Evolutionary conservation across 345 rosid species (phyloP).

Genomic region (Atalantia buxifolia): DNA sequence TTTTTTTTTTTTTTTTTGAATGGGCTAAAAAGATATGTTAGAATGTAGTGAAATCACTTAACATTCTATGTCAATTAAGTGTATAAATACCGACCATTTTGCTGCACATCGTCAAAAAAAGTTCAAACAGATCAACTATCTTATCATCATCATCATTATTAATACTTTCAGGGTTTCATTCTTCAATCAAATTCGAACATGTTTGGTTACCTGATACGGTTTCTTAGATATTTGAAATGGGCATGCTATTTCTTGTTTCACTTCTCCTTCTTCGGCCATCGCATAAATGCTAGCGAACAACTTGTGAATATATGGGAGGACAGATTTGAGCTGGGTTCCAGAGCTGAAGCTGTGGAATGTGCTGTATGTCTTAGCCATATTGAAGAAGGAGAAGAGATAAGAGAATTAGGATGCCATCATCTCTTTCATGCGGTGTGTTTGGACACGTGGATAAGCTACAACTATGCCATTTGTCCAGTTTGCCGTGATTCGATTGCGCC

Average conservation of each 20-base stretch:
- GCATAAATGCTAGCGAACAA: background rate
- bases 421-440: constrained; percentile 34
- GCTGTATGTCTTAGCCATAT: constrained; percentile 26
- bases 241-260: constrained; percentile 2
- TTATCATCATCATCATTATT: background rate
- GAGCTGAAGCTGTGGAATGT: constrained; percentile 1
- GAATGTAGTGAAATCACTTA: background rate
- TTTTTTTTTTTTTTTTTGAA: no score
- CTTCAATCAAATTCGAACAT: background rate
- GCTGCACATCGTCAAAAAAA: background rate
- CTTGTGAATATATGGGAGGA: background rate
- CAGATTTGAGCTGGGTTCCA: background rate
- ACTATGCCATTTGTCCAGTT: constrained; percentile 34
- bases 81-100: background rate
- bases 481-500: constrained; percentile 27
- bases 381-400: constrained; percentile 27
- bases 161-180: background rate
- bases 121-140: background rate
- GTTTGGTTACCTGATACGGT: background rate
- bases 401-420: constrained; percentile 33
- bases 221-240: background rate
- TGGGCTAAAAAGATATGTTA: background rate
- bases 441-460: constrained; percentile 26
- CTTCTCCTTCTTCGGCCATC: background rate
- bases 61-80: background rate